Evolutionary conservation across 768 basidiomycete species (phyloP).

Genomic region (Leccinum barrowsii): DNA sequence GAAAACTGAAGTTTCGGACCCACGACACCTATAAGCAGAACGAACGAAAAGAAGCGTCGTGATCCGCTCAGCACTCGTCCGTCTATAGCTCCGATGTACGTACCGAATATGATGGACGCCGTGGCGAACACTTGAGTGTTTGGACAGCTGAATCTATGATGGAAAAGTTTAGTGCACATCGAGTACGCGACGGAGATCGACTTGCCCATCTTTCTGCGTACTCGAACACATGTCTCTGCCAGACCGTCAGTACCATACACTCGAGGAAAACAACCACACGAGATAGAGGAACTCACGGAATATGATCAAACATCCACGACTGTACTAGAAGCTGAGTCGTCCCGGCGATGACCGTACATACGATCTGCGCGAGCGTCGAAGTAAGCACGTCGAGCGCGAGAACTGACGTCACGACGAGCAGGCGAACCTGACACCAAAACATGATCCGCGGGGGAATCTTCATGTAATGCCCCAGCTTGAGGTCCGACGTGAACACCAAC

Average conservation of each 20-base stretch:
- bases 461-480: conserved; percentile 74
- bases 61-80: conserved; percentile 5
- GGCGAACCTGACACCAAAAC: conserved; percentile 57
- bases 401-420: background rate
- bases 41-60: background rate
- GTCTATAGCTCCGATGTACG: background rate
- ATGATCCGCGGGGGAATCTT: conserved; percentile 64
- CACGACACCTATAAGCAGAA: conserved; percentile 49
- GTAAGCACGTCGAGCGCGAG: background rate
- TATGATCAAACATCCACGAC: conserved; percentile 62
- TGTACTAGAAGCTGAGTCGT: conserved; percentile 76
- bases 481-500: conserved; percentile 65
- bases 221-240: conserved; percentile 45
- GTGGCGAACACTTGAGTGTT: conserved; percentile 51
- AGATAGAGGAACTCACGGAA: conserved; percentile 40
- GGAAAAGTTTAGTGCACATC: background rate
- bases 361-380: conserved; percentile 36
- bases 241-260: background rate
- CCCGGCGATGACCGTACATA: conserved; percentile 65
- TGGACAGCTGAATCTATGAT: conserved; percentile 46
- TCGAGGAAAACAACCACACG: background rate
- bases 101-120: conserved; percentile 52
- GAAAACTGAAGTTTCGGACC: conserved; percentile 61
- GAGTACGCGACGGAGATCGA: background rate
- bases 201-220: conserved; percentile 39